Percentiles rank a stretch among this genome's conserved stretches.
phyloP scores from a whole-genome alignment of 140 eudicot genomes.

The Erigeron philadelphicus region DNA sequence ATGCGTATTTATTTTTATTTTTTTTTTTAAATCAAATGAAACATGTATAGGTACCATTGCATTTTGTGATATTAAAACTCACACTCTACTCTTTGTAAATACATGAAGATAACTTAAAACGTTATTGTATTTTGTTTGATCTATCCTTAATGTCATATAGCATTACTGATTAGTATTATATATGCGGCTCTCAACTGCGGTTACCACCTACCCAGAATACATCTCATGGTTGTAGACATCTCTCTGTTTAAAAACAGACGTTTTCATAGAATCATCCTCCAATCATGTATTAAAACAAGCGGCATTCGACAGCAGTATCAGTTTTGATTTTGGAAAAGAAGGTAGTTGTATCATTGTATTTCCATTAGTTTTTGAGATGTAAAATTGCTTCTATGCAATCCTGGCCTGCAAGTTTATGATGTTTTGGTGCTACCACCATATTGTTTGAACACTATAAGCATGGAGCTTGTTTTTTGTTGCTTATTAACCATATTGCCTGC shows the following conservation, averaged over 20 bases:
- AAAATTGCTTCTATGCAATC: too few species aligned
- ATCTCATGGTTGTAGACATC: not conserved
- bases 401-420: too few species aligned
- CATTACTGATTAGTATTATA: not conserved
- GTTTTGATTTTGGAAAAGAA: not conserved
- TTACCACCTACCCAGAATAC: not conserved
- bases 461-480: not conserved
- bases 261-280: not conserved
- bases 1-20: too few species aligned
- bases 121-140: not conserved
- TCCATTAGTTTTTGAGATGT: too few species aligned
- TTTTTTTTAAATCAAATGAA: too few species aligned
- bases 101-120: not conserved
- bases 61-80: too few species aligned
- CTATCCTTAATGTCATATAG: not conserved
- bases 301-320: not conserved
- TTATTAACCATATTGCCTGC: not conserved
- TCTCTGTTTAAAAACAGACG: not conserved
- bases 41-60: too few species aligned
- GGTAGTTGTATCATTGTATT: not conserved
- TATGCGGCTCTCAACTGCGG: not conserved
- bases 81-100: not conserved
- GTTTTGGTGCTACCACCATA: too few species aligned
- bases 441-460: not conserved
- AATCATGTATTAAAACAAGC: not conserved